A percentile compares a stretch with the other conserved stretches of the same genome.
Conservation (phyloP, 352 stramenopile species). For the Globisporangium abappressorium region DNA sequence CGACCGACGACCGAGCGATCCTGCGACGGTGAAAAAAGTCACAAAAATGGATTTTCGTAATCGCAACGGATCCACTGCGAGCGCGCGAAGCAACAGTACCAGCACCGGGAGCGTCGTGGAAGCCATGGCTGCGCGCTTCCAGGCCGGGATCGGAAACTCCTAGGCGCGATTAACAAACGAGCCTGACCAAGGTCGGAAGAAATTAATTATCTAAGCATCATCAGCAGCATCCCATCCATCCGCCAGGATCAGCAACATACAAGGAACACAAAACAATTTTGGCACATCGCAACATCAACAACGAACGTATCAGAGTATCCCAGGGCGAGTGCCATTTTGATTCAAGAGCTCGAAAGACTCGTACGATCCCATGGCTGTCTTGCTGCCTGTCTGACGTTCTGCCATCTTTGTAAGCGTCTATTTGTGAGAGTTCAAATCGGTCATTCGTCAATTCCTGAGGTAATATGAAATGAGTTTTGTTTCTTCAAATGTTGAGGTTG, state of each 20-base stretch:
- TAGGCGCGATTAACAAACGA: background rate
- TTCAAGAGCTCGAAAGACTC: background rate
- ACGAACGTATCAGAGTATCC: conserved; percentile 1
- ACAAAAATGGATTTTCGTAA: conserved; percentile 41
- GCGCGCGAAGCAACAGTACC: conserved; percentile 11
- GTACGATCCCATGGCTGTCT: background rate
- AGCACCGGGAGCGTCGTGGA: conserved; percentile 16
- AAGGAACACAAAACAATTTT: conserved; percentile 5
- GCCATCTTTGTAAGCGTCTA: background rate
- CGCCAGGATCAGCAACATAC: background rate
- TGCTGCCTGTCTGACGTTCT: background rate
- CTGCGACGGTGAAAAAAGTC: conserved; percentile 24
- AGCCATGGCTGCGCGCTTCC: conserved; percentile 22
- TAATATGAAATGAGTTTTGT: conserved; percentile 1
- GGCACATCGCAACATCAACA: background rate
- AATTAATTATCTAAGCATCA: conserved; percentile 13
- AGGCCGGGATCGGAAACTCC: conserved; percentile 6
- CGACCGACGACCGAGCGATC: conserved; percentile 18
- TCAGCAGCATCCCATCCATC: background rate
- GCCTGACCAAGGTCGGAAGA: background rate
- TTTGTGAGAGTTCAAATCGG: conserved; percentile 7
- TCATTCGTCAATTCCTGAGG: background rate
- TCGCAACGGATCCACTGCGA: conserved; percentile 35
- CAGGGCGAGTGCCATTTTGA: background rate
- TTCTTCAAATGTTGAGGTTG: too few relatives aligned